Evolutionary conservation across 176 grass and related monocot genomes (phyloP), one percentile per base, ranked within the genome.

Genomic region (Lolium rigidum): DNA sequence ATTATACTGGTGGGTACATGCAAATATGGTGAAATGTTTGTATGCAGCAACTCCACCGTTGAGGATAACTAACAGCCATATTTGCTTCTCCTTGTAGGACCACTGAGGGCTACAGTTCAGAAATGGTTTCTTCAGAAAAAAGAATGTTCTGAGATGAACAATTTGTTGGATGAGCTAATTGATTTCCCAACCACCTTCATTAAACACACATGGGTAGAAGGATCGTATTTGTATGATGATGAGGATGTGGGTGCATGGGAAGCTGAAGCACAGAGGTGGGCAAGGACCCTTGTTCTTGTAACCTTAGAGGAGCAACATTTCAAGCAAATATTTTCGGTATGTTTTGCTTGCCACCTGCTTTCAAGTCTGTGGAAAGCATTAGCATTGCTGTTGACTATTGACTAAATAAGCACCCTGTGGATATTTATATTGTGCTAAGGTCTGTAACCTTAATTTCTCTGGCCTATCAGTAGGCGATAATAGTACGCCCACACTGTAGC

Each of bases 231-330:
- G 64, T 98, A 92, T 91, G 95, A 98, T 86, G 95, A 98, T 22
- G 95, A 95, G 77, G 95, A 98, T 78, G 85, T 92, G 28, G 61
- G 85, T 86, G 86, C 90, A 85, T 98, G 95, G 95, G 95, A 95
- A 92, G 84, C 81, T 83, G 91, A 92, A 83, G 91, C 93, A 74
- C 90, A 83, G 87, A 95, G 95, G 83, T 98, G 95, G 95, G 88
- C 95, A 39, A 93, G 93, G 79, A 65, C 86, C 82, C 87, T 98
- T 88, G 54, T 95, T 91, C 89, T 98, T 92, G 82, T 92, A 87
- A 79, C 84, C 73, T 87, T 85, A 56, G 85, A 95, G 55, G 88
- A 90, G 78, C 80, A 95, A 67, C 86, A 93, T 72, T 74, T 98
- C 47, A 74, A 89, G 44, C 86, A 22, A 77, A 84, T 94, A 83